phyloP scores from a whole-genome alignment of 2,329 filamentous ascomycete genomes.

The Cordyceps pruinosa region DNA sequence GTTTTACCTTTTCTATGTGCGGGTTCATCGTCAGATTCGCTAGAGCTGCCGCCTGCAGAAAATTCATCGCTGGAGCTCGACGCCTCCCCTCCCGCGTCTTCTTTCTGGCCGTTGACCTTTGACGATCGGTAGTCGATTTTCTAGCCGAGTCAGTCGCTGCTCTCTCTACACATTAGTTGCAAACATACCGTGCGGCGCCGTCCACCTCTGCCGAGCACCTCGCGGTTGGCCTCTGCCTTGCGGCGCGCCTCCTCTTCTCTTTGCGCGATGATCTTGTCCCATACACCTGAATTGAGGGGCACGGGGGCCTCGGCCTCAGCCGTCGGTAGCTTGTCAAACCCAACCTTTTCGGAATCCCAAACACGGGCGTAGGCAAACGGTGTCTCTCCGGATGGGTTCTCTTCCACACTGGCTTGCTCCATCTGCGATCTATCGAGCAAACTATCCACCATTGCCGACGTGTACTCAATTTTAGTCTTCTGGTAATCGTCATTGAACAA shows the following conservation, averaged over 20 bases:
- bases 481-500: conserved; percentile 71
- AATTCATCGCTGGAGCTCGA: conserved; percentile 7
- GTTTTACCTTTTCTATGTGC: conserved; percentile 29
- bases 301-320: conserved; percentile 45
- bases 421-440: conserved; percentile 81
- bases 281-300: conserved; percentile 61
- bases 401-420: conserved; percentile 60
- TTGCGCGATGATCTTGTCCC: conserved; percentile 84
- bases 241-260: conserved; percentile 72
- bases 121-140: conserved; percentile 27
- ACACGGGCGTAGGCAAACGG: conserved; percentile 87
- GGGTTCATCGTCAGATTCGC: conserved; percentile 16
- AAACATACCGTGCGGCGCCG: conserved; percentile 49
- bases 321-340: conserved; percentile 56
- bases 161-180: not conserved
- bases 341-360: conserved; percentile 76
- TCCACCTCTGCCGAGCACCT: conserved; percentile 80
- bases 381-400: conserved; percentile 61
- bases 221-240: conserved; percentile 58
- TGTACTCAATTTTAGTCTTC: conserved; percentile 72
- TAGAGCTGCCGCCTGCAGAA: not conserved
- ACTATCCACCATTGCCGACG: conserved; percentile 74
- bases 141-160: conserved; percentile 15
- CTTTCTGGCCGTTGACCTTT: not conserved
- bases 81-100: not conserved